Conservation (phyloP, 2,329 filamentous ascomycete genomes). For the Epichloe amarillans region DNA sequence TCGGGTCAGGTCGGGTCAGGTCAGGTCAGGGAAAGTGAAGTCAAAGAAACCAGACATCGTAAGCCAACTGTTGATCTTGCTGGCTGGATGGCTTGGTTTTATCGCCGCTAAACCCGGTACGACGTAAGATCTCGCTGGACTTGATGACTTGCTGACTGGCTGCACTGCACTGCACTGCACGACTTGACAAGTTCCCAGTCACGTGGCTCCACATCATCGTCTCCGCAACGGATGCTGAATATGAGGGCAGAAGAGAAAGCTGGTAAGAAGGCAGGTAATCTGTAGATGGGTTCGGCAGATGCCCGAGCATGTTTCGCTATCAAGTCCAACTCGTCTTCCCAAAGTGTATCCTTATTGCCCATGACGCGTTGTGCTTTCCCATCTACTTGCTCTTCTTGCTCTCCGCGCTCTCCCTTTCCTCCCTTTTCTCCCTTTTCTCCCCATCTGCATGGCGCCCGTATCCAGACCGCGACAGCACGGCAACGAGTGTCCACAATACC, state of each 20-base stretch:
- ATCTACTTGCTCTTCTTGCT: constrained; percentile 3
- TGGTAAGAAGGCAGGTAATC: too few species aligned
- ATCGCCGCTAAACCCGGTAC: constrained; percentile 3
- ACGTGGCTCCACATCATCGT: constrained; percentile 3
- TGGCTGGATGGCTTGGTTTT: neutral
- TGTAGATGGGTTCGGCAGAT: too few species aligned
- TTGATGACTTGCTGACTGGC: too few species aligned
- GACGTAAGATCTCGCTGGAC: too few species aligned
- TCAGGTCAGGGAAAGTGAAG: too few species aligned
- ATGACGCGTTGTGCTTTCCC: neutral
- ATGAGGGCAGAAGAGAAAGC: too few species aligned
- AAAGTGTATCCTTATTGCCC: neutral
- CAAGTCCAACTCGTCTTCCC: constrained; percentile 6
- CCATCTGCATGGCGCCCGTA: neutral
- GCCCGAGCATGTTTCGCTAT: too few species aligned
- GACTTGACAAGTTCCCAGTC: neutral
- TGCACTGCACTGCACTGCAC: too few species aligned
- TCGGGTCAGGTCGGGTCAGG: too few species aligned
- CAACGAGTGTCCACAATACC: constrained; percentile 47
- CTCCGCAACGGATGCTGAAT: too few species aligned
- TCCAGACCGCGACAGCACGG: constrained; percentile 4
- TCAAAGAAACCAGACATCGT: too few species aligned
- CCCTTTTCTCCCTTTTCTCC: neutral
- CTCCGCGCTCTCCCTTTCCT: neutral
- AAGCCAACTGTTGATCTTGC: too few species aligned